Base-by-base conservation (phyloP, 1,284 basidiomycete species). In the Pyrrhoderma lamaoense region DNA sequence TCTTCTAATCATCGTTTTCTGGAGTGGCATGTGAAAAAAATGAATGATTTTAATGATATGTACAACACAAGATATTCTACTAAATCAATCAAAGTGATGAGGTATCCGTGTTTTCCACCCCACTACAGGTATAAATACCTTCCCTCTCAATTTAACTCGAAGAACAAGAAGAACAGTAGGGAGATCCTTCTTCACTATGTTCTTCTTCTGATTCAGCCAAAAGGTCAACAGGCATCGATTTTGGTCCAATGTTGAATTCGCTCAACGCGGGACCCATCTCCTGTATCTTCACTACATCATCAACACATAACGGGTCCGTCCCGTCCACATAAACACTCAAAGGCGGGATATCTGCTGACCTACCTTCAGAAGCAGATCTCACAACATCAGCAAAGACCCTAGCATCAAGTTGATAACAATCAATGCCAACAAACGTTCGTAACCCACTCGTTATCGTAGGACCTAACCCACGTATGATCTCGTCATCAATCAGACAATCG, bases 401-500 rank as follows among this genome's bases (percentile, higher is more conserved):
- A 21, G 52, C 38, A 31, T 51, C 39, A 42, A 56, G 39, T 23
- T 11, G 21, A 16, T 52, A 40, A n/a, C 50, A 48, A n/a, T 40
- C 46, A 19, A 49, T 23, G 7, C 52, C 19, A 8, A 52, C 42
- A 25, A 56, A 37, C 22, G 47, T 40, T 16, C 48, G 43, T 39
- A 55, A 42, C 2, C 22, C 34, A 3, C 23, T 23, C 3, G 19
- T 35, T 18, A 42, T 31, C 3, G 38, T 1, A 9, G 49, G 36
- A 19, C 35, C 23, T 16, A 56, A 25, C 5, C 45, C 45, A 14
- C 42, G 49, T 19, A 55, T 38, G 40, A 52, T 47, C 9, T 27
- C 22, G 9, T 56, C 54, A 43, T 52, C 45, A 18, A 56, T 16
- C 22, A 56, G 18, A 31, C 50, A 52, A 22, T 45, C 46, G 22